Evolutionary conservation across 495 filamentous ascomycete genomes (phyloP).

Genomic region (Xylaria grammica): DNA sequence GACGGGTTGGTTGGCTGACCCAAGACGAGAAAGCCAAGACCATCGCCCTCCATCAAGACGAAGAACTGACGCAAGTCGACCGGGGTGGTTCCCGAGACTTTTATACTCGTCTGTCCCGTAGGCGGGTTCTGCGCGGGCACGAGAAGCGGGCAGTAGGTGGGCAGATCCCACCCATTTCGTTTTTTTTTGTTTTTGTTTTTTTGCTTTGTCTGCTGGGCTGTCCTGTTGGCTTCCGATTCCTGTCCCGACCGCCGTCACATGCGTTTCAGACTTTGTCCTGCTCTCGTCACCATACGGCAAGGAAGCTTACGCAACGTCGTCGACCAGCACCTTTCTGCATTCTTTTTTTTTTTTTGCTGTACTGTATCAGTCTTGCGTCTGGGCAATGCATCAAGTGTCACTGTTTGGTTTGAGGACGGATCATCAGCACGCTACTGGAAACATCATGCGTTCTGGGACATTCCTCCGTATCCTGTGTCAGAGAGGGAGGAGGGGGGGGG

Average conservation of each 20-base stretch:
- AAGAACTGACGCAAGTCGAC: conserved; percentile 15
- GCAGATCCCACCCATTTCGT: conserved; percentile 3
- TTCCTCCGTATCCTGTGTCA: neutral
- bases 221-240: too few relatives aligned
- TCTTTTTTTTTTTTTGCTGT: too few relatives aligned
- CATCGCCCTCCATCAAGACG: conserved; percentile 14
- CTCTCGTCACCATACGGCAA: conserved; percentile 16
- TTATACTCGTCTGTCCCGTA: too few relatives aligned
- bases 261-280: conserved; percentile 17
- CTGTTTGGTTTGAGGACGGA: neutral
- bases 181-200: conserved; percentile 1
- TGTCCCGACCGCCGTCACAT: too few relatives aligned
- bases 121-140: too few relatives aligned
- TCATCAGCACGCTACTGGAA: neutral
- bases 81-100: conserved; percentile 5
- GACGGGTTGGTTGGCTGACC: neutral
- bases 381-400: too few relatives aligned
- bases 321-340: neutral
- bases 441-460: neutral
- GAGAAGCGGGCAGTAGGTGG: too few relatives aligned
- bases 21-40: conserved; percentile 4
- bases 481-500: too few relatives aligned
- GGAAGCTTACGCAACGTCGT: conserved; percentile 10
- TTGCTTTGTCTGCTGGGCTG: too few relatives aligned
- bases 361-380: too few relatives aligned